Conservation (phyloP, 768 basidiomycete genomes). For the Peribolospora baueri region DNA sequence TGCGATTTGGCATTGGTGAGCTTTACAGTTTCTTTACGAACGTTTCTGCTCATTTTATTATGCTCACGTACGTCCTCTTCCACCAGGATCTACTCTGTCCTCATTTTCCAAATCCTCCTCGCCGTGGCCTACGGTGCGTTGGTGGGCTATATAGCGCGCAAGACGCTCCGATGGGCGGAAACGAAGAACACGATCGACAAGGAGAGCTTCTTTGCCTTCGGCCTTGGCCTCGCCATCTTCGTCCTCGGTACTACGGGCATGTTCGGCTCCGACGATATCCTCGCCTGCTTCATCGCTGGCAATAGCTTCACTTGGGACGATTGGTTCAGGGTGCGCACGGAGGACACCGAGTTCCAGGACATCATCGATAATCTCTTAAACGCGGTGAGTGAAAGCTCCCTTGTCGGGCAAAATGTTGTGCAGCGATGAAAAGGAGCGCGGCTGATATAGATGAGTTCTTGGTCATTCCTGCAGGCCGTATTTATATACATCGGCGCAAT, state of each 20-base stretch:
- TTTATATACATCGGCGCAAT: constrained; percentile 22
- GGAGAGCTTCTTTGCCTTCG: constrained; percentile 10
- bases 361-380: constrained; percentile 19
- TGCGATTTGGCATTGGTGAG: constrained; percentile 19
- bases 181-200: constrained; percentile 14
- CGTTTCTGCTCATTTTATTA: neutral
- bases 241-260: constrained; percentile 14
- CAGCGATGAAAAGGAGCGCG: neutral
- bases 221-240: neutral
- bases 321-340: constrained; percentile 8
- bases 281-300: constrained; percentile 20
- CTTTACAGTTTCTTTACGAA: constrained; percentile 12
- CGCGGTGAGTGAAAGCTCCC: constrained; percentile 8
- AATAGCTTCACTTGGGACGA: constrained; percentile 18
- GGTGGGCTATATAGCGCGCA: constrained; percentile 21
- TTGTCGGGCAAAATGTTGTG: neutral
- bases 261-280: constrained; percentile 23
- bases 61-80: neutral
- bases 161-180: constrained; percentile 17
- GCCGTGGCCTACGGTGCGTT: constrained; percentile 10
- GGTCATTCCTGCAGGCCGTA: constrained; percentile 8
- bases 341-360: constrained; percentile 14
- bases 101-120: neutral
- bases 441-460: constrained; percentile 1
- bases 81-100: neutral